These are phyloP conservation scores for Podaxis carcinomalis DNA, from an alignment of 768 basidiomycete genomes.

Conservation along the genomic window DNA sequence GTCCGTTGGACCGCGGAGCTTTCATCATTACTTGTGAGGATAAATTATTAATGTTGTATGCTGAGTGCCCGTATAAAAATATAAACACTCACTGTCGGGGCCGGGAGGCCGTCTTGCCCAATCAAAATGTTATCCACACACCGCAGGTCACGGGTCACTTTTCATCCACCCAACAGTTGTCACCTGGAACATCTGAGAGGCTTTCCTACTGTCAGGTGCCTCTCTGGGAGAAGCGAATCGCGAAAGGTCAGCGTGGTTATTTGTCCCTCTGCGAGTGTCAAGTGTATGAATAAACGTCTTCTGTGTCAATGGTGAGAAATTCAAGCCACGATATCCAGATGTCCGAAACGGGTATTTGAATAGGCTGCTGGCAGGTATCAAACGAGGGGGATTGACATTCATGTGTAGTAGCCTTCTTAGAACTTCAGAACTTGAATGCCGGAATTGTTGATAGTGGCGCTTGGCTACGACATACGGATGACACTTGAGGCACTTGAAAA, in stretches of 20 bases:
- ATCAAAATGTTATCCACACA: not conserved
- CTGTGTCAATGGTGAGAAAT: not conserved
- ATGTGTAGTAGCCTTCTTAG: no score
- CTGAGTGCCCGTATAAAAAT: no score
- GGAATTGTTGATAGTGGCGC: no score
- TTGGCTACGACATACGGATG: no score
- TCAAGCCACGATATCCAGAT: not conserved
- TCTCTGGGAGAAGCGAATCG: not conserved
- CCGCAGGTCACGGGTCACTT: not conserved
- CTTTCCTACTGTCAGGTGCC: slow-evolving; percentile 1
- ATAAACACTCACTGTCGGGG: not conserved
- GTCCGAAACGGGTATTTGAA: not conserved
- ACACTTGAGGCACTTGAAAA: no score
- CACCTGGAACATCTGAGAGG: not conserved
- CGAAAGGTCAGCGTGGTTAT: not conserved
- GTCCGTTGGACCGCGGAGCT: no score
- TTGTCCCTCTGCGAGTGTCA: not conserved
- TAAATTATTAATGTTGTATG: no score
- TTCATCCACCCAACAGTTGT: not conserved
- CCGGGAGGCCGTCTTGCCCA: not conserved
- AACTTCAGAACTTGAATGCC: no score
- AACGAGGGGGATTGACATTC: not conserved
- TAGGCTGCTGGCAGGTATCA: not conserved
- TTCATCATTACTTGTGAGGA: no score
- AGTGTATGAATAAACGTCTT: not conserved